Base-by-base conservation (phyloP, 805 yeast genomes). In the Wickerhamomyces hampshirensis region DNA sequence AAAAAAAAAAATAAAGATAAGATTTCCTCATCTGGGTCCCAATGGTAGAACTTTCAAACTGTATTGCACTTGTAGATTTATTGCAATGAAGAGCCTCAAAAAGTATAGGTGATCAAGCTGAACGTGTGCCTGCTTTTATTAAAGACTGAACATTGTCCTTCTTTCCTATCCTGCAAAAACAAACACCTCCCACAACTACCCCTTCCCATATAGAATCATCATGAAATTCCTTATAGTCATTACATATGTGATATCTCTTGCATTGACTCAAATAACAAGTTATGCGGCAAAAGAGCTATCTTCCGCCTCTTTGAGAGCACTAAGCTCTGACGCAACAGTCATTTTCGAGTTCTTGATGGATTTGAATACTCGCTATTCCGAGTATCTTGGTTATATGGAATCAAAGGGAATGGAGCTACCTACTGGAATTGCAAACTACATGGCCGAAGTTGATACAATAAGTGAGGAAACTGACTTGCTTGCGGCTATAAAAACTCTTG, bases 381-480 rank as follows among this genome's bases (percentile, higher is more conserved):
- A 42, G 0, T 46, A 48, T 29, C 15, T 46, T n/a, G 28, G 39
- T 8, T 50, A 39, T 31, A 54, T 54, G 57, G 49, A 42, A 14
- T 36, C 33, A 3, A 40, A 54, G n/a, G 15, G 28, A 4, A 47
- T 61, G 46, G 42, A 49, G 4, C 47, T 63, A 27, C 69, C 69
- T n/a, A 57, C 59, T 33, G 51, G 37, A 2, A 39, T 63, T 5
- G 58, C 56, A 5, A 53, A 63, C 36, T 65, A 64, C 40, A 54
- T 62, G 34, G 50, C 51, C 24, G 58, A 53, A 21, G 23, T 63
- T 13, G 59, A 52, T 4, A 42, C 50, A 2, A 35, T 60, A 5
- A 40, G 50, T 8, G 48, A 52, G 4, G 55, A 55, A 7, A 44
- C 48, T 1, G 48, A 52, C 23, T 32, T 63, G 15, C 33, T 46